Evolutionary conservation across 2,329 filamentous ascomycete genomes (phyloP).

Genomic region (Lachnellula arida): DNA sequence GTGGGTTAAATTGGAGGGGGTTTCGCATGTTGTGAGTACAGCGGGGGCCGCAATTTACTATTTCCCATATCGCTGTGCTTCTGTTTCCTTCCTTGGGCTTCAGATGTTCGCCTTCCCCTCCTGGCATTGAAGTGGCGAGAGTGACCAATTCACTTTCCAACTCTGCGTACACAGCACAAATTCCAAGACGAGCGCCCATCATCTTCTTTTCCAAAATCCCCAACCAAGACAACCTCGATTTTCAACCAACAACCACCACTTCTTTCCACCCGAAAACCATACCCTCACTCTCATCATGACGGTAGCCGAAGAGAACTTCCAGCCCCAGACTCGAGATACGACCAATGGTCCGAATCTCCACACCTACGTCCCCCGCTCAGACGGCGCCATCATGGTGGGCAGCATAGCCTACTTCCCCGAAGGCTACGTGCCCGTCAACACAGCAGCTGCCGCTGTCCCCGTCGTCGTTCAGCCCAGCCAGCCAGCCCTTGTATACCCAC

Average conservation of each 20-base stretch:
- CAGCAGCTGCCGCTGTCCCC: background rate
- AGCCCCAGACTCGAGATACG: constrained; percentile 55
- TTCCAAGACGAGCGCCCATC: background rate
- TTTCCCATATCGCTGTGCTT: background rate
- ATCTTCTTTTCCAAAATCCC: background rate
- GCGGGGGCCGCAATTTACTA: background rate
- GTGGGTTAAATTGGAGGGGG: constrained; percentile 12
- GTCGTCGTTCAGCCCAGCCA: constrained; percentile 1
- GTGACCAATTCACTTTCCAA: background rate
- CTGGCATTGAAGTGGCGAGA: background rate
- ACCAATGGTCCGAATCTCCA: constrained; percentile 51
- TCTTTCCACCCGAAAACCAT: constrained; percentile 26
- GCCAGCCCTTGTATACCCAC: background rate
- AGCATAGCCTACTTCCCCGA: constrained; percentile 17
- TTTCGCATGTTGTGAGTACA: constrained; percentile 7
- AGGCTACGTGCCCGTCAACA: constrained; percentile 1
- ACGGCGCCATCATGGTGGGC: constrained; percentile 23
- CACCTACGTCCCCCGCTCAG: constrained; percentile 46
- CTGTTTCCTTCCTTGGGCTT: background rate
- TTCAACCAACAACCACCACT: background rate
- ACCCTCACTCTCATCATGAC: constrained; percentile 34
- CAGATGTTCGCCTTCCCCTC: background rate
- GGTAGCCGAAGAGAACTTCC: constrained; percentile 45
- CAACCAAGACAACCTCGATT: background rate
- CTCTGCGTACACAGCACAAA: background rate